Percentiles rank a stretch among this genome's conserved stretches.
phyloP scores from a whole-genome alignment of 768 basidiomycete genomes.

The Tubosaeta sp. region DNA sequence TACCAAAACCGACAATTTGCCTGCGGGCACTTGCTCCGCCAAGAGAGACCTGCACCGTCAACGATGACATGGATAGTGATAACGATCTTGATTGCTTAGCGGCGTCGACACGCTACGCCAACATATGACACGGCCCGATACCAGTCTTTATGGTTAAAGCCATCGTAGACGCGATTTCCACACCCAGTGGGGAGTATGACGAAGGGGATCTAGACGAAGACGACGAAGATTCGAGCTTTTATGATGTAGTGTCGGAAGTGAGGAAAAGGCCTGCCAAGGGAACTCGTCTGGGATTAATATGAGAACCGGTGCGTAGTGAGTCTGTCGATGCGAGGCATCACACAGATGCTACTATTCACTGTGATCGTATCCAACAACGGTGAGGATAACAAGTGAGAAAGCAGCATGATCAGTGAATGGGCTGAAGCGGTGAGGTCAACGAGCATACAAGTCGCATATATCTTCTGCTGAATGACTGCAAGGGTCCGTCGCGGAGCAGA shows the following conservation, averaged over 20 bases:
- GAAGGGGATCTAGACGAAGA: constrained; percentile 29
- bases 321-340: too few species aligned
- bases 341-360: too few species aligned
- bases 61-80: constrained; percentile 43
- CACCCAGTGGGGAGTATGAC: constrained; percentile 20
- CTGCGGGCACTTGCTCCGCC: constrained; percentile 78
- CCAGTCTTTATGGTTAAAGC: constrained; percentile 68
- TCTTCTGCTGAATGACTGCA: too few species aligned
- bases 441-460: too few species aligned
- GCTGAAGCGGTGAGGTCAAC: too few species aligned
- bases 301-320: too few species aligned
- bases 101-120: constrained; percentile 60
- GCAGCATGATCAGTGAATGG: too few species aligned
- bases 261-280: constrained; percentile 37
- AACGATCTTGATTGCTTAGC: constrained; percentile 40
- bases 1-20: too few species aligned
- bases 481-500: too few species aligned
- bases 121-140: constrained; percentile 54
- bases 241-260: constrained; percentile 29
- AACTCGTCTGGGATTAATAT: too few species aligned
- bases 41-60: constrained; percentile 57
- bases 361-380: too few species aligned
- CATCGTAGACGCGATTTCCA: constrained; percentile 46
- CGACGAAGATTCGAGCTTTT: constrained; percentile 28
- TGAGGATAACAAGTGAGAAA: too few species aligned